phyloP scores from a whole-genome alignment of 169 alveolate species.

The Eimeria acervulina region DNA sequence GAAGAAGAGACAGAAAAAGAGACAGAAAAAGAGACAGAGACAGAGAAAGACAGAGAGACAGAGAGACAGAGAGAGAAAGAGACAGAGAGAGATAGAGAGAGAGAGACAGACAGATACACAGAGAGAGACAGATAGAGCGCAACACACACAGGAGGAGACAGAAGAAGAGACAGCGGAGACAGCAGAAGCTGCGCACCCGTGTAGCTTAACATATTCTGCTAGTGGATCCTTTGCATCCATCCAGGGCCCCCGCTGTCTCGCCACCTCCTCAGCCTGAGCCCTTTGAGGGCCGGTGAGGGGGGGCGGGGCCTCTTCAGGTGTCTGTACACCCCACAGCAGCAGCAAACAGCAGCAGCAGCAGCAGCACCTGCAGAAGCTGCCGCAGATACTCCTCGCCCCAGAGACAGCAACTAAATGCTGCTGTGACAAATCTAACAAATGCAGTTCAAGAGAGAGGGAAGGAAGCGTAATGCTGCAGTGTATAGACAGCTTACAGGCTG shows the following conservation, averaged over 20 bases:
- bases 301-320: background rate
- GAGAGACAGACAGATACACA: too few relatives aligned
- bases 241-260: slow-evolving; percentile 25
- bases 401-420: background rate
- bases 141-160: too few relatives aligned
- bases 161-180: too few relatives aligned
- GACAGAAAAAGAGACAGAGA: too few relatives aligned
- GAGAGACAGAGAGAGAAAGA: too few relatives aligned
- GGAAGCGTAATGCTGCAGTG: background rate
- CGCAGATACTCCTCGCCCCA: too few relatives aligned
- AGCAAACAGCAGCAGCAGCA: slow-evolving; percentile 18
- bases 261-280: slow-evolving; percentile 11
- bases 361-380: background rate
- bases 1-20: too few relatives aligned
- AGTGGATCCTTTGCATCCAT: slow-evolving; percentile 11
- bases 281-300: slow-evolving; percentile 2
- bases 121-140: too few relatives aligned
- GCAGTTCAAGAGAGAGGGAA: too few relatives aligned
- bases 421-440: too few relatives aligned
- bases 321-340: background rate
- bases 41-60: too few relatives aligned
- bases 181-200: slow-evolving; percentile 11
- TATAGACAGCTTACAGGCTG: background rate
- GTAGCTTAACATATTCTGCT: slow-evolving; percentile 19
- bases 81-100: too few relatives aligned